A percentile compares a stretch with the other conserved stretches of the same genome.
These are phyloP conservation scores for Asterophora parasitica DNA, from an alignment of 768 basidiomycete species.

Conservation along the genomic window DNA sequence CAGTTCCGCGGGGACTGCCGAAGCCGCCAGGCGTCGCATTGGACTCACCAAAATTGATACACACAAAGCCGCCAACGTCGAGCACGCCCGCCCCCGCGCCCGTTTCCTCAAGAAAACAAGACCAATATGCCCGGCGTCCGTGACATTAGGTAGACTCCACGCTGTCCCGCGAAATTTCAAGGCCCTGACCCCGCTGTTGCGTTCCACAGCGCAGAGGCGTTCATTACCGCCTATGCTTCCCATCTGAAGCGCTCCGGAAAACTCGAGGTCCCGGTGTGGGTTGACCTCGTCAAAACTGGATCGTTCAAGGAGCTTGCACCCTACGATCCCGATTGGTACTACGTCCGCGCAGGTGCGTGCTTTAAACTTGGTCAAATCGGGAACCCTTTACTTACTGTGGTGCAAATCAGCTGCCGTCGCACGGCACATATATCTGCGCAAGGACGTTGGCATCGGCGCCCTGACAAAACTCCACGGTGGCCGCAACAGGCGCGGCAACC, in stretches of 20 bases:
- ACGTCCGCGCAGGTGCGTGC: conserved; percentile 89
- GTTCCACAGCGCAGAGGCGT: conserved; percentile 74
- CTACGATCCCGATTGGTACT: conserved; percentile 99
- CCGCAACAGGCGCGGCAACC: conserved; percentile 92
- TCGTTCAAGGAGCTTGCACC: conserved; percentile 97
- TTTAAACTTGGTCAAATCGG: neutral
- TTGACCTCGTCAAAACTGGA: conserved; percentile 97
- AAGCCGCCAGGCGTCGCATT: conserved; percentile 27
- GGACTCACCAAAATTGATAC: conserved; percentile 31
- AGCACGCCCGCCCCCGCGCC: conserved; percentile 39
- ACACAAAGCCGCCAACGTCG: conserved; percentile 49
- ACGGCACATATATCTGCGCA: conserved; percentile 99
- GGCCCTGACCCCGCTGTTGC: conserved; percentile 19
- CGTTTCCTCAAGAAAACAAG: conserved; percentile 43
- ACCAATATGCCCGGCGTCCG: conserved; percentile 76
- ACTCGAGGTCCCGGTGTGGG: conserved; percentile 98
- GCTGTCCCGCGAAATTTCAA: conserved; percentile 4
- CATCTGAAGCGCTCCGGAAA: conserved; percentile 98
- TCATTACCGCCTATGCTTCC: conserved; percentile 91
- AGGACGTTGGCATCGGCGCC: conserved; percentile 91
- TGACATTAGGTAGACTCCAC: conserved; percentile 60
- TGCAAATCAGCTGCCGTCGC: conserved; percentile 76
- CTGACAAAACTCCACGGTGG: conserved; percentile 96
- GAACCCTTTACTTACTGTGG: neutral
- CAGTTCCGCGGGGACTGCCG: conserved; percentile 38